Evolutionary conservation across 352 stramenopile species (phyloP).

Genomic region (Phytopythium cucurbitacearum): DNA sequence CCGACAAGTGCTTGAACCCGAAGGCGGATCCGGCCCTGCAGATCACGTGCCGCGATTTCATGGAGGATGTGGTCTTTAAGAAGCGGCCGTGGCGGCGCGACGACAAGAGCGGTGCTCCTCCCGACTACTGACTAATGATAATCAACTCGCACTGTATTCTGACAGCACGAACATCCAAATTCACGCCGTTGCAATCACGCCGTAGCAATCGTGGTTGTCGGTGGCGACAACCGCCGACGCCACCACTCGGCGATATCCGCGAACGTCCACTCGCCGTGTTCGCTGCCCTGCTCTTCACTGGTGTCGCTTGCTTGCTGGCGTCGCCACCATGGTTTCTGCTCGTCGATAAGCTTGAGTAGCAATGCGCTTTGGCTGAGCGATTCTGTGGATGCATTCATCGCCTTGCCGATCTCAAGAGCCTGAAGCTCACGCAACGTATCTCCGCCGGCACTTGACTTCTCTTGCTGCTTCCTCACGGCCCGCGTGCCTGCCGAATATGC

Average conservation of each 20-base stretch:
- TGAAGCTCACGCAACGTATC: conserved; percentile 13
- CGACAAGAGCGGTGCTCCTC: conserved; percentile 25
- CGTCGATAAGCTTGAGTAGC: conserved; percentile 5
- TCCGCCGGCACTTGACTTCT: background rate
- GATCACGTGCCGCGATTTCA: conserved; percentile 76
- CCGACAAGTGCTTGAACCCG: conserved; percentile 57
- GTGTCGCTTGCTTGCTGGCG: conserved; percentile 8
- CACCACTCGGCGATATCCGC: conserved; percentile 61
- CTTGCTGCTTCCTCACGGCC: conserved; percentile 10
- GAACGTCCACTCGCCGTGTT: conserved; percentile 15
- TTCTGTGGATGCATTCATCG: conserved; percentile 11
- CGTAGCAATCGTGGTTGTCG: background rate
- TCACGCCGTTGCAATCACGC: background rate
- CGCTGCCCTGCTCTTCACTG: conserved; percentile 3
- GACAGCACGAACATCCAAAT: background rate
- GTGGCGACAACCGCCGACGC: conserved; percentile 15
- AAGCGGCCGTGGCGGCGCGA: conserved; percentile 71
- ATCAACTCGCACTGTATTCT: background rate
- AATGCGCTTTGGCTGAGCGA: background rate
- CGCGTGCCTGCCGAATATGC: conserved; percentile 17
- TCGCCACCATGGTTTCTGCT: conserved; percentile 17
- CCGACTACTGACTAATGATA: conserved; percentile 38
- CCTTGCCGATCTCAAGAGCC: conserved; percentile 27
- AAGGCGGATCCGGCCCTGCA: conserved; percentile 23
- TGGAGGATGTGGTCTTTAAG: conserved; percentile 79